phyloP scores from a whole-genome alignment of 2,329 filamentous ascomycete genomes.

The Leptosphaerulina australis region DNA sequence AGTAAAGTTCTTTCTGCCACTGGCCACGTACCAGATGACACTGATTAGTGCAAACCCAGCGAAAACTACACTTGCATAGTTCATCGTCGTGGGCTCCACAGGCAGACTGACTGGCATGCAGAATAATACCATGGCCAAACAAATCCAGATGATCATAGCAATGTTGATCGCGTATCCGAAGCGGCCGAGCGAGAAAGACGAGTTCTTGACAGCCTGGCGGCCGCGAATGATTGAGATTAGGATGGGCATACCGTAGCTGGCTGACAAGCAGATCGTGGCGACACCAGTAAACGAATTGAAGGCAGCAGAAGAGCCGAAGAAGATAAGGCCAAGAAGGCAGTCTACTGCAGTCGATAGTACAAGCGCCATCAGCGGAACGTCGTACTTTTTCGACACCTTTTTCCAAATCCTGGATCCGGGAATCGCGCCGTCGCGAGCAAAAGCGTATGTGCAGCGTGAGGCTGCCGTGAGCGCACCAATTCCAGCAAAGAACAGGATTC shows the following conservation, averaged over 20 bases:
- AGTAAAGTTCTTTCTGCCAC: constrained; percentile 47
- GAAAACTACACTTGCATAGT: constrained; percentile 52
- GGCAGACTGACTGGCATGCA: constrained; percentile 68
- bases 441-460: constrained; percentile 75
- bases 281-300: constrained; percentile 83
- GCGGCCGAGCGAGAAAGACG: constrained; percentile 70
- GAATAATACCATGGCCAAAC: constrained; percentile 72
- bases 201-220: constrained; percentile 68
- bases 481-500: constrained; percentile 78
- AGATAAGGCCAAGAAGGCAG: constrained; percentile 76
- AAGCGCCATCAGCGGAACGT: constrained; percentile 73
- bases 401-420: constrained; percentile 71
- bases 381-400: constrained; percentile 67
- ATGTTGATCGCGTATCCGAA: constrained; percentile 73
- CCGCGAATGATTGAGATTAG: constrained; percentile 71
- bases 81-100: constrained; percentile 50
- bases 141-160: constrained; percentile 72
- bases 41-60: constrained; percentile 49
- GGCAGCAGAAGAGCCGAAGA: constrained; percentile 76
- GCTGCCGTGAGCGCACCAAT: constrained; percentile 76
- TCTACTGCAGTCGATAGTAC: constrained; percentile 71
- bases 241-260: constrained; percentile 77
- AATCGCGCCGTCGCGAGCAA: constrained; percentile 76
- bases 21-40: constrained; percentile 46
- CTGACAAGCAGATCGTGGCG: constrained; percentile 77